Conservation (phyloP, 345 rosid genomes). For the Conringia planisiliqua region DNA sequence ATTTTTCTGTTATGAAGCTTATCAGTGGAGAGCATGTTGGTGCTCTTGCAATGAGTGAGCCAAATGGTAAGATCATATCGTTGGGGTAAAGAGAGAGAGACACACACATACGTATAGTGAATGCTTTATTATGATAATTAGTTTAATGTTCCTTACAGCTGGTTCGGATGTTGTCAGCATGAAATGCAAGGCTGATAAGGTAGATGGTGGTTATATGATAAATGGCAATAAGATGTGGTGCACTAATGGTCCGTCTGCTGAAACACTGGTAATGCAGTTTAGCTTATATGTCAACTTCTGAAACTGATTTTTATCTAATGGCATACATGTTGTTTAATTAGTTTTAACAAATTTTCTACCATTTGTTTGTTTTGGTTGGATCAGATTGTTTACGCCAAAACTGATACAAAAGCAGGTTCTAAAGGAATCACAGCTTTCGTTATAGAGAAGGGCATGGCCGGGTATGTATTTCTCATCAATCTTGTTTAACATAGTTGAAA, state of each 20-base stretch:
- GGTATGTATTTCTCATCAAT: constrained; percentile 43
- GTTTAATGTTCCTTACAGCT: constrained; percentile 43
- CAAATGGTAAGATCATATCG: constrained; percentile 54
- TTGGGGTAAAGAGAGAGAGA: neutral
- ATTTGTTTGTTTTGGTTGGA: constrained; percentile 6
- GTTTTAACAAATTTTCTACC: neutral
- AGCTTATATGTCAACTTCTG: neutral
- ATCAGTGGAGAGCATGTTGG: constrained; percentile 96
- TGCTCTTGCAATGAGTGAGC: constrained; percentile 99
- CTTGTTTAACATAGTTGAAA: neutral
- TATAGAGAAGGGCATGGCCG: constrained; percentile 89
- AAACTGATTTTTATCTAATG: neutral
- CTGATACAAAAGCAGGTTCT: constrained; percentile 64
- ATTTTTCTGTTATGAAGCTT: constrained; percentile 54
- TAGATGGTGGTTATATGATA: constrained; percentile 74
- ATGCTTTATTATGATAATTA: neutral
- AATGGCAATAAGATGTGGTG: constrained; percentile 99
- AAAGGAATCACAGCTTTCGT: constrained; percentile 96
- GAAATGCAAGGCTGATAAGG: constrained; percentile 93
- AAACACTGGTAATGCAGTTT: constrained; percentile 65
- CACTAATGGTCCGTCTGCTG: constrained; percentile 94
- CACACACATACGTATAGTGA: neutral
- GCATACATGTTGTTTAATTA: neutral
- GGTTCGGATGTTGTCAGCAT: constrained; percentile 96
- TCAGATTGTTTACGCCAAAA: constrained; percentile 89